These are phyloP conservation scores for Urochloa ruziziensis DNA, from an alignment of 176 grass and related monocot species.

Conservation along the genomic window DNA sequence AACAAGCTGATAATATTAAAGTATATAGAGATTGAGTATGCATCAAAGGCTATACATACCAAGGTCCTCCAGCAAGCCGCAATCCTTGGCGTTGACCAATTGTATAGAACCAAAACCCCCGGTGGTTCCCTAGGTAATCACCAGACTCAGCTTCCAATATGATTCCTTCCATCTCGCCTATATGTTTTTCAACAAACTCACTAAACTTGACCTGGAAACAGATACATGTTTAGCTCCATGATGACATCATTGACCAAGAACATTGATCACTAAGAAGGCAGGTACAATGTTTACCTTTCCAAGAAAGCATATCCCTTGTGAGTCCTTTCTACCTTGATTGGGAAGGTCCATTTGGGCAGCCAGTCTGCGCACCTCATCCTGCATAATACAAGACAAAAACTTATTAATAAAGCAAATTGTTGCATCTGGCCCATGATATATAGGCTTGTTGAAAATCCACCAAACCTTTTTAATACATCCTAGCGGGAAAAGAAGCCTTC, in stretches of 20 bases:
- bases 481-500: slow-evolving; percentile 92
- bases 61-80: slow-evolving; percentile 88
- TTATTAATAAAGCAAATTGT: not conserved
- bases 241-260: not conserved
- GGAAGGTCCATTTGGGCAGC: slow-evolving; percentile 73
- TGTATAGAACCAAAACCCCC: slow-evolving; percentile 96
- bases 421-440: not conserved
- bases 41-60: slow-evolving; percentile 37
- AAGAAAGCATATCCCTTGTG: slow-evolving; percentile 97
- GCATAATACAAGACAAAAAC: slow-evolving; percentile 9
- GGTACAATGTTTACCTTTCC: slow-evolving; percentile 63
- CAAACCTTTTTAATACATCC: slow-evolving; percentile 78
- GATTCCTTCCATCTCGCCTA: slow-evolving; percentile 83
- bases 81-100: slow-evolving; percentile 92
- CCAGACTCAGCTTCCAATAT: slow-evolving; percentile 93
- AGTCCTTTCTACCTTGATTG: slow-evolving; percentile 90
- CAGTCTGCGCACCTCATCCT: slow-evolving; percentile 82
- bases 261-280: not conserved
- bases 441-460: not conserved
- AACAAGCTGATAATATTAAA: slow-evolving; percentile 21
- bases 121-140: slow-evolving; percentile 85
- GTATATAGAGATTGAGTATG: not conserved
- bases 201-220: slow-evolving; percentile 88
- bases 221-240: not conserved
- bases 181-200: slow-evolving; percentile 93